Conservation (phyloP, 495 filamentous ascomycete genomes). For the Tuber microsphaerosporum region DNA sequence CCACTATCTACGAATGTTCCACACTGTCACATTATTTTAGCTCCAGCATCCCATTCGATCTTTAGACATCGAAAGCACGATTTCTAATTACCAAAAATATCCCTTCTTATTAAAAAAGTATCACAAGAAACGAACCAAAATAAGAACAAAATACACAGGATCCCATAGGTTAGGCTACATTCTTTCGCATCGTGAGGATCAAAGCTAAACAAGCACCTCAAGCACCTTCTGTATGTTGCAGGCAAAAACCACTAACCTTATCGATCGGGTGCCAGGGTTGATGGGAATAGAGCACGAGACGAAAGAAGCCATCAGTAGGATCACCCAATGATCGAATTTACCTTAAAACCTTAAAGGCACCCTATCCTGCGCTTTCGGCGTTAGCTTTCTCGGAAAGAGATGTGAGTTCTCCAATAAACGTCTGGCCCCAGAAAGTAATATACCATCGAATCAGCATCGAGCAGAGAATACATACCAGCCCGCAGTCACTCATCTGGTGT, state of each 20-base stretch:
- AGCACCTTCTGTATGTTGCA: neutral
- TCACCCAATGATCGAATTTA: neutral
- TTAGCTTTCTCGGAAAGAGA: conserved; percentile 56
- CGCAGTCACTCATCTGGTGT: conserved; percentile 57
- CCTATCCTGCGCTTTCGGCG: neutral
- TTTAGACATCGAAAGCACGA: neutral
- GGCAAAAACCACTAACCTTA: neutral
- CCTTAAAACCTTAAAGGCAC: neutral
- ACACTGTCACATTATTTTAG: neutral
- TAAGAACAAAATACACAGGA: neutral
- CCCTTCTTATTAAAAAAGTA: neutral
- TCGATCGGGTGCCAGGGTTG: neutral
- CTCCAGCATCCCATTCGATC: neutral
- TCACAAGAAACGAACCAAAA: neutral
- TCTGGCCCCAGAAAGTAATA: conserved; percentile 95
- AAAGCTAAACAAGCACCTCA: neutral
- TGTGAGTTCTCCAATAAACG: conserved; percentile 78
- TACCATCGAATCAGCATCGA: conserved; percentile 17
- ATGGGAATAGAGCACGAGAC: neutral
- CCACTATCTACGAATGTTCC: neutral
- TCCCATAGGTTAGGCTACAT: neutral
- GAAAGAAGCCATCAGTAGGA: neutral
- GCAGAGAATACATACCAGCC: neutral
- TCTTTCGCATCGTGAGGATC: neutral
- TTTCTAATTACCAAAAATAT: neutral